Base-by-base conservation (phyloP, 768 basidiomycete genomes). In the Chiua virens region DNA sequence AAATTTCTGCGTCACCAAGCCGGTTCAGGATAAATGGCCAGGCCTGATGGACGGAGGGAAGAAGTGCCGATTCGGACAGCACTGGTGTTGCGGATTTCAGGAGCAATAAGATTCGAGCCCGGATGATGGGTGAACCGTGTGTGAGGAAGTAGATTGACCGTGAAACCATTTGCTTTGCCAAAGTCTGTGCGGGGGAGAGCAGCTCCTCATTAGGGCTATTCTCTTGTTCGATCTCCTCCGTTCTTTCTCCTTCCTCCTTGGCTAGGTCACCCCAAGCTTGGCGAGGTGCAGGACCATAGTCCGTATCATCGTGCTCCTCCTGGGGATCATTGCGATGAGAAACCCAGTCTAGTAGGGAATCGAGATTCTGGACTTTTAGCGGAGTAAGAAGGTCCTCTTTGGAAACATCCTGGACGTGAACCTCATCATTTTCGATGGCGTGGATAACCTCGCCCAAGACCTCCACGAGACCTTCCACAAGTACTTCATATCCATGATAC, bases 21-120 rank as follows among this genome's bases (percentile, higher is more conserved):
- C 96, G 80, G 58, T 92, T 92, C 49, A 98, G 71, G 58, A 99
- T 82, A 67, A 87, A 91, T n/a, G 92, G 92, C 97, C 97, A 99
- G 2, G 90, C 87, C 20, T 80, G 79, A 68, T 98, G 90, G 32
- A 98, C 80, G 5, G 88, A 79, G 3, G 93, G 89, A 36, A 98
- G 79, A 17, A 98, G 78, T 15, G 87, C 82, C 13, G 85, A 81
- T 60, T 86, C 86, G 0, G 79, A 79, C 20, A 85, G 74, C 7
- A 94, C 83, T 0, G 87, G 80, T 4, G 90, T 81, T 2, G 94
- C 84, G 2, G 83, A 80, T 13, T 80, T 73, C 36, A 99, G 73
- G 14, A 99, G 76, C 3, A 76, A 71, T 44, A 98, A 76, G 41
- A 98, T 90, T 18, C 86, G 83, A 3, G 89, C 83, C 10, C 95